phyloP scores from a whole-genome alignment of 1,139 yeast genomes.

The Pichia terricola region DNA sequence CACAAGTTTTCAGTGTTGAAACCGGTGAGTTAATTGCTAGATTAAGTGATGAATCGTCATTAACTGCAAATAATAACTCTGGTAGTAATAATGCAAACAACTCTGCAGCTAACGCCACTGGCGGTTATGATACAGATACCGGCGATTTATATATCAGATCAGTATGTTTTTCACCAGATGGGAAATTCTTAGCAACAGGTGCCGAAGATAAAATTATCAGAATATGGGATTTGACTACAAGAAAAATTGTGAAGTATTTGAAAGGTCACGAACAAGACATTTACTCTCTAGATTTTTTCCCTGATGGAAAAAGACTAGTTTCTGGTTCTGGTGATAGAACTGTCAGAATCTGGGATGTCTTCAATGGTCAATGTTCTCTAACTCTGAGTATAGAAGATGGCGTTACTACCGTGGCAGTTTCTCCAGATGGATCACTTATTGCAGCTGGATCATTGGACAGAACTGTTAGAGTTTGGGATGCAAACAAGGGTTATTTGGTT shows the following conservation, averaged over 20 bases:
- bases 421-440: constrained; percentile 88
- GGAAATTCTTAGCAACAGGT: constrained; percentile 91
- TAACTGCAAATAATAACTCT: constrained; percentile 23
- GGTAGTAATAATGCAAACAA: neutral
- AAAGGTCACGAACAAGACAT: constrained; percentile 97
- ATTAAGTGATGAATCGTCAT: constrained; percentile 69
- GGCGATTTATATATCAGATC: constrained; percentile 90
- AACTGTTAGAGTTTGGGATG: constrained; percentile 96
- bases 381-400: constrained; percentile 94
- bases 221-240: constrained; percentile 89
- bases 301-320: constrained; percentile 88
- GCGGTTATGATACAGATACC: constrained; percentile 36
- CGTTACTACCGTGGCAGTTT: constrained; percentile 94
- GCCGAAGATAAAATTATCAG: constrained; percentile 96
- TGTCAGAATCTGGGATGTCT: constrained; percentile 93
- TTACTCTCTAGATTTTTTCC: constrained; percentile 90
- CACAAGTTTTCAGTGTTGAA: constrained; percentile 88
- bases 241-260: constrained; percentile 78
- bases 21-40: constrained; percentile 87
- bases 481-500: constrained; percentile 83
- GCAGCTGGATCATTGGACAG: constrained; percentile 97
- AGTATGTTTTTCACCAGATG: constrained; percentile 95
- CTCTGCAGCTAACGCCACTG: constrained; percentile 5
- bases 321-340: constrained; percentile 97
- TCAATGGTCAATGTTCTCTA: constrained; percentile 81